Conservation (phyloP, 257 asterid species). For the Ligustrum vulgare region DNA sequence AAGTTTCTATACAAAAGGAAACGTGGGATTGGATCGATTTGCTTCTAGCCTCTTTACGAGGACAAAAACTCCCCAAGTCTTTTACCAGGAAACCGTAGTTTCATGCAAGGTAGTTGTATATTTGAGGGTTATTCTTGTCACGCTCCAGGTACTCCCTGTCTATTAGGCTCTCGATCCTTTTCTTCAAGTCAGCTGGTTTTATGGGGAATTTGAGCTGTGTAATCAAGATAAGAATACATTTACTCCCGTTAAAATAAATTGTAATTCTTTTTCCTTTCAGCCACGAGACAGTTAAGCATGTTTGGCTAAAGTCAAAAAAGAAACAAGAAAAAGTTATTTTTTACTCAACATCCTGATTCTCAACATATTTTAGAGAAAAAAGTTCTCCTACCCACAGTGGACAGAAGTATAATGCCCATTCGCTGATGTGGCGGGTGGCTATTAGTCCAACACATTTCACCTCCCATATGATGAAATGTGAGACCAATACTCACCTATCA, state of each 20-base stretch:
- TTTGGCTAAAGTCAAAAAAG: neutral
- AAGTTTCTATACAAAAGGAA: constrained; percentile 63
- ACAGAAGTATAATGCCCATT: too few relatives aligned
- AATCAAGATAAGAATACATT: constrained; percentile 17
- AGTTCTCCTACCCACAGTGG: too few relatives aligned
- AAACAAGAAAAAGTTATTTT: too few relatives aligned
- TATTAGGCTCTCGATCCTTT: constrained; percentile 92
- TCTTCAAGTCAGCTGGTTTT: constrained; percentile 97
- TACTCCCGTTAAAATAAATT: neutral
- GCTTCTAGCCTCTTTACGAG: constrained; percentile 23
- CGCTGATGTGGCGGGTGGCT: too few relatives aligned
- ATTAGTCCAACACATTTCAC: too few relatives aligned
- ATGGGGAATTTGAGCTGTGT: constrained; percentile 94
- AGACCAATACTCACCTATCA: too few relatives aligned
- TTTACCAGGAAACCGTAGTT: constrained; percentile 29
- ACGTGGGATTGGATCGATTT: constrained; percentile 30
- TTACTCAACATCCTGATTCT: neutral
- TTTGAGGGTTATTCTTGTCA: constrained; percentile 87
- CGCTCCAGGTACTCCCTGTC: constrained; percentile 95
- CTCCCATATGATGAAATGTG: too few relatives aligned
- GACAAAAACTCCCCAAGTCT: constrained; percentile 28
- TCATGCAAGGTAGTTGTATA: constrained; percentile 93
- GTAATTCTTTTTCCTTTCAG: neutral
- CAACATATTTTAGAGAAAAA: neutral
- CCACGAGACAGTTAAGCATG: neutral